Percentiles rank a stretch among this genome's conserved stretches.
Conservation (phyloP, 2,329 filamentous ascomycete genomes). For the Aureobasidium sp. region DNA sequence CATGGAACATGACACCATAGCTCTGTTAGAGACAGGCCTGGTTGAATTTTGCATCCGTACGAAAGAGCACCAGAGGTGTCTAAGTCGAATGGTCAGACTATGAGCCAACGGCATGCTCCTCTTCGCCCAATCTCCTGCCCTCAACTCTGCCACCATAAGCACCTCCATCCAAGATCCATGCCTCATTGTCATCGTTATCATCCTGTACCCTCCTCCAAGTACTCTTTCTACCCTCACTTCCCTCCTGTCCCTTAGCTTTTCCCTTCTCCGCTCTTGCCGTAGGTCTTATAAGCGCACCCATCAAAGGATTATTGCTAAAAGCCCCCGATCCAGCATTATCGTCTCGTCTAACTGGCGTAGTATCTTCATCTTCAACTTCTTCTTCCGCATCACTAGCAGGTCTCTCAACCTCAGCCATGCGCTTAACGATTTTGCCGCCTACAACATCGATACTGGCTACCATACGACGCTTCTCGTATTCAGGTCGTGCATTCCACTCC, state of each 20-base stretch:
- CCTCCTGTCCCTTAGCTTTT: slow-evolving; percentile 38
- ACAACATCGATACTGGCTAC: slow-evolving; percentile 79
- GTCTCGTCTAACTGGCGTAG: slow-evolving; percentile 24
- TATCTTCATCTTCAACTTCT: slow-evolving; percentile 29
- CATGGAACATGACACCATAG: too few relatives aligned
- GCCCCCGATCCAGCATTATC: slow-evolving; percentile 33
- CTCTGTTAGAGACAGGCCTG: too few relatives aligned
- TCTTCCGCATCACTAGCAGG: slow-evolving; percentile 50
- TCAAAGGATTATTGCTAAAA: slow-evolving; percentile 60
- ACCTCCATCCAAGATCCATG: slow-evolving; percentile 45
- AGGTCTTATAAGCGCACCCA: slow-evolving; percentile 57
- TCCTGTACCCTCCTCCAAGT: slow-evolving; percentile 44
- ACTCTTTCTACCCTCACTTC: slow-evolving; percentile 23
- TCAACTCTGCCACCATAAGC: slow-evolving; percentile 33
- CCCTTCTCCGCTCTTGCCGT: slow-evolving; percentile 44
- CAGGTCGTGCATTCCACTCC: slow-evolving; percentile 75
- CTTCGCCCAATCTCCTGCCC: slow-evolving; percentile 18
- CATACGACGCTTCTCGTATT: slow-evolving; percentile 80
- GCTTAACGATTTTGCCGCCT: slow-evolving; percentile 65
- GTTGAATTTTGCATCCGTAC: too few relatives aligned
- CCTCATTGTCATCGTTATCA: slow-evolving; percentile 45
- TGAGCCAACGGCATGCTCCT: slow-evolving; percentile 21
- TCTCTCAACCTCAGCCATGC: slow-evolving; percentile 53
- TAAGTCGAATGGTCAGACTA: too few relatives aligned
- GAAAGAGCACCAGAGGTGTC: too few relatives aligned